Evolutionary conservation across 1,139 yeast genomes (phyloP).

Genomic region (Geotrichum aggregatum): DNA sequence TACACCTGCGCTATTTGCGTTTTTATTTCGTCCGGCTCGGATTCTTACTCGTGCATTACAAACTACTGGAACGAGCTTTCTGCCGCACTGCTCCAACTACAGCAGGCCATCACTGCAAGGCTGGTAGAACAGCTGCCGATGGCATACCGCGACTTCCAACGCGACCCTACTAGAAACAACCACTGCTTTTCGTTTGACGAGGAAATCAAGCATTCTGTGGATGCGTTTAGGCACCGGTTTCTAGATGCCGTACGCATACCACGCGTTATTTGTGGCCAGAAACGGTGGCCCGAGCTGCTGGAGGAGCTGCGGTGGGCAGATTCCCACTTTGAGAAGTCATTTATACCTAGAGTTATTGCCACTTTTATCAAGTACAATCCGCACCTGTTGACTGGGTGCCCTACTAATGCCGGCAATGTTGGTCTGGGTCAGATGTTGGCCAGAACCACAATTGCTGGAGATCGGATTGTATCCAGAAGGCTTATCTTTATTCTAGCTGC

Average conservation of each 20-base stretch:
- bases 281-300: slow-evolving; percentile 29
- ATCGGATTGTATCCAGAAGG: slow-evolving; percentile 28
- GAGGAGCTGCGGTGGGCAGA: slow-evolving; percentile 28
- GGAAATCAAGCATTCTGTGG: slow-evolving; percentile 24
- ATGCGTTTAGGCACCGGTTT: slow-evolving; percentile 27
- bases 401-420: slow-evolving; percentile 5
- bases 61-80: slow-evolving; percentile 33
- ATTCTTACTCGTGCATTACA: slow-evolving; percentile 23
- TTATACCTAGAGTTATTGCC: slow-evolving; percentile 1
- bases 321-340: slow-evolving; percentile 13
- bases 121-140: slow-evolving; percentile 23
- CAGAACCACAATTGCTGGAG: slow-evolving; percentile 29
- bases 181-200: slow-evolving; percentile 20
- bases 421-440: slow-evolving; percentile 22
- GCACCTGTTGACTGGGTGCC: slow-evolving; percentile 7
- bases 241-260: slow-evolving; percentile 30
- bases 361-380: slow-evolving; percentile 16
- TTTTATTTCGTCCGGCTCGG: slow-evolving; percentile 24
- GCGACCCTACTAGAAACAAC: not conserved
- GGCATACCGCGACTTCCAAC: slow-evolving; percentile 9
- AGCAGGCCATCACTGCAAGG: slow-evolving; percentile 22
- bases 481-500: slow-evolving; percentile 30
- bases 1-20: slow-evolving; percentile 28
- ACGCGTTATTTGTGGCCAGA: slow-evolving; percentile 34
- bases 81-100: slow-evolving; percentile 30